Evolutionary conservation across 2,329 filamentous ascomycete species (phyloP).

Genomic region (Pyrenophora teres): DNA sequence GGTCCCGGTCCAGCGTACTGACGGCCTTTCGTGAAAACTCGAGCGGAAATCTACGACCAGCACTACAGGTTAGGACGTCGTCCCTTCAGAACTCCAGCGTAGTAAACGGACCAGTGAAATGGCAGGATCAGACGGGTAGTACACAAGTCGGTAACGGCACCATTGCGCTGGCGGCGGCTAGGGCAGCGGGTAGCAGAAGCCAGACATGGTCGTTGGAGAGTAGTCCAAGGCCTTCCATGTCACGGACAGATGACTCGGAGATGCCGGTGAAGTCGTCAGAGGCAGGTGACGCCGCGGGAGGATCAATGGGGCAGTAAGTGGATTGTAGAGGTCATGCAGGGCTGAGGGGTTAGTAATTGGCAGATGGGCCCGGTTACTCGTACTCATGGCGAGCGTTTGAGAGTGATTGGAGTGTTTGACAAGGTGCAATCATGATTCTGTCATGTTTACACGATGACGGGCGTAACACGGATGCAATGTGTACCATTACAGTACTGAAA

Average conservation of each 20-base stretch:
- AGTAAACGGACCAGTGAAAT: slow-evolving; percentile 13
- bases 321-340: not conserved
- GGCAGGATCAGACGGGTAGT: slow-evolving; percentile 24
- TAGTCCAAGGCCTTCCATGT: slow-evolving; percentile 8
- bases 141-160: slow-evolving; percentile 26
- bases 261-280: slow-evolving; percentile 3
- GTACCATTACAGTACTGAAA: too few species aligned
- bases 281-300: not conserved
- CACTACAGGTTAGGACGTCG: slow-evolving; percentile 24
- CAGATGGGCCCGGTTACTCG: not conserved
- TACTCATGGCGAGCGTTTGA: slow-evolving; percentile 1
- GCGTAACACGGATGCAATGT: not conserved
- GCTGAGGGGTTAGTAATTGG: not conserved
- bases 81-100: slow-evolving; percentile 20
- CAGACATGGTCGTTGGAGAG: slow-evolving; percentile 4
- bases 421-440: not conserved
- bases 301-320: not conserved
- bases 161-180: slow-evolving; percentile 28
- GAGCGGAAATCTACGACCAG: slow-evolving; percentile 16
- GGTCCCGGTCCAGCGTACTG: slow-evolving; percentile 37
- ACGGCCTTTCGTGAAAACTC: slow-evolving; percentile 34
- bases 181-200: slow-evolving; percentile 16
- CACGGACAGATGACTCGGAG: slow-evolving; percentile 2
- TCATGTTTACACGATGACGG: not conserved
- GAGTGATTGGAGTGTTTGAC: slow-evolving; percentile 8